Evolutionary conservation across 1,284 basidiomycete genomes (phyloP).

Genomic region (Ustilago lituana): DNA sequence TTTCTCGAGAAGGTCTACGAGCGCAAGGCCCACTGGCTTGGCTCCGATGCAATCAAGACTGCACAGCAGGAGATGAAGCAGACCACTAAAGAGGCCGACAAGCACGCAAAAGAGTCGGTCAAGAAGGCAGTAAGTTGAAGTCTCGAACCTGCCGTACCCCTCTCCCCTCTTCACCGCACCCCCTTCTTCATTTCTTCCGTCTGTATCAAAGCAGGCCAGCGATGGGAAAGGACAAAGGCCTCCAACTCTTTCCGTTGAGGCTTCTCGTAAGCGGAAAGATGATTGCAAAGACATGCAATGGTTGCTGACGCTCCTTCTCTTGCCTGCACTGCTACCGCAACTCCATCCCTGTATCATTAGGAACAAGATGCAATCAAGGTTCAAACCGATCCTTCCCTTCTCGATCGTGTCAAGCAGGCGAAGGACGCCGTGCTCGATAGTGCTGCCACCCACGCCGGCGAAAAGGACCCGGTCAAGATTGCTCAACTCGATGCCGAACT

Average conservation of each 20-base stretch:
- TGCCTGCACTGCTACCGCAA: neutral
- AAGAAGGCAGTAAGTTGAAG: constrained; percentile 48
- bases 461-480: constrained; percentile 43
- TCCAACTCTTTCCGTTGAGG: neutral
- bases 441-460: constrained; percentile 19
- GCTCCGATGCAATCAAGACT: constrained; percentile 46
- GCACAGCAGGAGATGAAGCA: constrained; percentile 43
- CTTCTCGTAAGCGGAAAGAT: neutral
- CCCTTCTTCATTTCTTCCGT: neutral
- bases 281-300: neutral
- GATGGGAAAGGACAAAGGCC: neutral
- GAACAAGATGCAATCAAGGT: constrained; percentile 48
- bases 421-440: constrained; percentile 41
- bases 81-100: constrained; percentile 26
- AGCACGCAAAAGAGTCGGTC: constrained; percentile 38
- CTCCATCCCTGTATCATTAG: constrained; percentile 15
- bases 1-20: constrained; percentile 53
- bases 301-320: constrained; percentile 8
- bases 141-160: neutral
- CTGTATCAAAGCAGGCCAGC: neutral
- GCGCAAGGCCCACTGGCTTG: constrained; percentile 50
- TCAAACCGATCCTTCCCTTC: constrained; percentile 43
- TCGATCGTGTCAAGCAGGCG: constrained; percentile 54
- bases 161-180: neutral
- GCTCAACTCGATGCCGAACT: constrained; percentile 59